phyloP scores from a whole-genome alignment of 2,329 filamentous ascomycete species.

The Beauveria asiatica region DNA sequence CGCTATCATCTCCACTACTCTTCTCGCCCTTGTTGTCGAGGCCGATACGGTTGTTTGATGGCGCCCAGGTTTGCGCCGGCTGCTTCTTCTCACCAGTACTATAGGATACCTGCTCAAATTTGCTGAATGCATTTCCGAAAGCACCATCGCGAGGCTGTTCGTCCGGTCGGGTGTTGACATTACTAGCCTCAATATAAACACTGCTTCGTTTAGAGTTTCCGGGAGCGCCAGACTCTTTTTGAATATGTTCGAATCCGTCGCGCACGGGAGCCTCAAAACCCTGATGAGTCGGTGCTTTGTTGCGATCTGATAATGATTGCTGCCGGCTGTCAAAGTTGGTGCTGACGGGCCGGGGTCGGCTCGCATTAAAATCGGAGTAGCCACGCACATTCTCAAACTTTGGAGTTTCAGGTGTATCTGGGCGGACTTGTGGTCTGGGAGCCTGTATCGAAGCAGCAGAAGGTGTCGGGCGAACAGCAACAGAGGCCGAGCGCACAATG shows the following conservation, averaged over 20 bases:
- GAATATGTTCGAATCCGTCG: neutral
- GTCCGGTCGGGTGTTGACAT: neutral
- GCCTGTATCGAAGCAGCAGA: neutral
- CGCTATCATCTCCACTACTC: conserved; percentile 56
- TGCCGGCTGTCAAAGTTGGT: conserved; percentile 58
- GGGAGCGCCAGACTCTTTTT: neutral
- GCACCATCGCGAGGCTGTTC: conserved; percentile 68
- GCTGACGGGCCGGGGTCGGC: conserved; percentile 65
- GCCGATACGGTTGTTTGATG: conserved; percentile 4
- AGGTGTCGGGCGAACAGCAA: neutral
- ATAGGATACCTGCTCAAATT: conserved; percentile 60
- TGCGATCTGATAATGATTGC: conserved; percentile 13
- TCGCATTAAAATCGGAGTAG: conserved; percentile 20
- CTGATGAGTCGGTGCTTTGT: conserved; percentile 62
- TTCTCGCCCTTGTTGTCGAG: conserved; percentile 45
- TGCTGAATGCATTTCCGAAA: conserved; percentile 89
- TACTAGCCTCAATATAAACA: neutral
- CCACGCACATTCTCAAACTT: conserved; percentile 9
- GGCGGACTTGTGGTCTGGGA: neutral
- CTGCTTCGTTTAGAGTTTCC: neutral
- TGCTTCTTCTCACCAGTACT: conserved; percentile 32
- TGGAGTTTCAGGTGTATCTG: conserved; percentile 2
- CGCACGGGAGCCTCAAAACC: neutral
- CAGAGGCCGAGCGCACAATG: neutral
- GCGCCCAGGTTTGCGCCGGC: neutral